phyloP scores from a whole-genome alignment of 352 stramenopile species.

The Globisporangium lucens region DNA sequence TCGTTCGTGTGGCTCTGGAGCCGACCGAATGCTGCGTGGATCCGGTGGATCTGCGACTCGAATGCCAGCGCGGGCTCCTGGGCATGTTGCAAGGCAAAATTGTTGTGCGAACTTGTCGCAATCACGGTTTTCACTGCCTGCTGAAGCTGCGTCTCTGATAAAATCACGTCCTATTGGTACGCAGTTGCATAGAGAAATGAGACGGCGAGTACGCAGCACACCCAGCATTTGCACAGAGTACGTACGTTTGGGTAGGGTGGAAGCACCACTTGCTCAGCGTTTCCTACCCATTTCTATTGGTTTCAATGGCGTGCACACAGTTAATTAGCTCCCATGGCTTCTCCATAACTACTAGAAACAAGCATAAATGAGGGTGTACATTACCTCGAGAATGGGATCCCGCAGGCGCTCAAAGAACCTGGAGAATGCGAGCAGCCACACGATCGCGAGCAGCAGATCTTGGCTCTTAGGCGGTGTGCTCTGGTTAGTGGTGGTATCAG shows the following conservation, averaged over 20 bases:
- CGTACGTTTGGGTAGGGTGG: slow-evolving; percentile 17
- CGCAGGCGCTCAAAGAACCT: slow-evolving; percentile 50
- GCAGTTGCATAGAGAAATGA: background rate
- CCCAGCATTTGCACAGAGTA: background rate
- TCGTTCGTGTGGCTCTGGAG: slow-evolving; percentile 39
- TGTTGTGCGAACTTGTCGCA: background rate
- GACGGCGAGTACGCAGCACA: background rate
- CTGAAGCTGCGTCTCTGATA: slow-evolving; percentile 1
- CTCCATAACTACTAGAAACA: background rate
- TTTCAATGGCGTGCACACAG: background rate
- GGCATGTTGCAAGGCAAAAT: background rate
- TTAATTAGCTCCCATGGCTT: background rate
- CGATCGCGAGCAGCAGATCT: slow-evolving; percentile 47
- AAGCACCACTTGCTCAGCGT: background rate
- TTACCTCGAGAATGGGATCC: slow-evolving; percentile 36
- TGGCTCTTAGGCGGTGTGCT: slow-evolving; percentile 21
- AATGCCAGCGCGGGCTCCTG: slow-evolving; percentile 9
- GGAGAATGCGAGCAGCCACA: slow-evolving; percentile 50
- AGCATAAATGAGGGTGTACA: background rate
- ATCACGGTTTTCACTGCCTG: slow-evolving; percentile 15
- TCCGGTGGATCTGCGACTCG: slow-evolving; percentile 32
- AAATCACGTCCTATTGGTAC: slow-evolving; percentile 7
- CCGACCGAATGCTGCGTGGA: slow-evolving; percentile 41
- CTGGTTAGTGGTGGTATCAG: background rate
- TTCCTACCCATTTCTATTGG: background rate